A percentile compares a stretch with the other conserved stretches of the same genome.
phyloP scores from a whole-genome alignment of 1,284 basidiomycete species.

The Ganoderma lucidum region DNA sequence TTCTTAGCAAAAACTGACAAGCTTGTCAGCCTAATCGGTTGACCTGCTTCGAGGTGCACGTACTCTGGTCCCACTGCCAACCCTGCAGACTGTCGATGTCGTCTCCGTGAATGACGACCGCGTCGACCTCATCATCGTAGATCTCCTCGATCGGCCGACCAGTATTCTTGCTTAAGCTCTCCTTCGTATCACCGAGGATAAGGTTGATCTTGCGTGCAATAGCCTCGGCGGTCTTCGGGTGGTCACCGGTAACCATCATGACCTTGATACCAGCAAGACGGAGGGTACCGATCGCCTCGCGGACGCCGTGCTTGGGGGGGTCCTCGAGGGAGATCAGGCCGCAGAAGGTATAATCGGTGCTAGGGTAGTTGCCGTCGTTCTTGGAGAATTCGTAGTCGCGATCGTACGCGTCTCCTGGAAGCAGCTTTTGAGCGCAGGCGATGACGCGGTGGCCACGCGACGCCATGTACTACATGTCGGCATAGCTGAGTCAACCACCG shows the following conservation, averaged over 20 bases:
- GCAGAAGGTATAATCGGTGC: slow-evolving; percentile 64
- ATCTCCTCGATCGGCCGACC: slow-evolving; percentile 62
- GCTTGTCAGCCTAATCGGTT: no score
- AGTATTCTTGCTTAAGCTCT: slow-evolving; percentile 63
- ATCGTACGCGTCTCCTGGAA: slow-evolving; percentile 57
- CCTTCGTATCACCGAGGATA: slow-evolving; percentile 68
- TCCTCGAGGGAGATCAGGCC: slow-evolving; percentile 73
- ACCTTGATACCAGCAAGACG: slow-evolving; percentile 75
- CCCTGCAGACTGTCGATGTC: slow-evolving; percentile 68
- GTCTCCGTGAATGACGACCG: slow-evolving; percentile 73
- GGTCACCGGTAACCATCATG: slow-evolving; percentile 77
- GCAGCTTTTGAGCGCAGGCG: slow-evolving; percentile 67
- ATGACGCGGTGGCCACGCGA: slow-evolving; percentile 76
- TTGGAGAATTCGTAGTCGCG: slow-evolving; percentile 59
- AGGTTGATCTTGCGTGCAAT: slow-evolving; percentile 75
- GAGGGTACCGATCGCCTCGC: slow-evolving; percentile 73
- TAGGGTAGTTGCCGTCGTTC: slow-evolving; percentile 61
- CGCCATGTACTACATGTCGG: slow-evolving; percentile 65
- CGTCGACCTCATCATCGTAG: slow-evolving; percentile 71
- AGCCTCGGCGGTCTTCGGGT: slow-evolving; percentile 74
- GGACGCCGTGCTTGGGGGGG: slow-evolving; percentile 74
- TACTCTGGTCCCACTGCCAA: slow-evolving; percentile 77
- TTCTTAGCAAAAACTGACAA: slow-evolving; percentile 66
- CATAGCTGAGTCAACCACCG: slow-evolving; percentile 11
- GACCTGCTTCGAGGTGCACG: background rate